Evolutionary conservation across 345 rosid genomes (phyloP).

Genomic region (Eucalyptus paniculata): DNA sequence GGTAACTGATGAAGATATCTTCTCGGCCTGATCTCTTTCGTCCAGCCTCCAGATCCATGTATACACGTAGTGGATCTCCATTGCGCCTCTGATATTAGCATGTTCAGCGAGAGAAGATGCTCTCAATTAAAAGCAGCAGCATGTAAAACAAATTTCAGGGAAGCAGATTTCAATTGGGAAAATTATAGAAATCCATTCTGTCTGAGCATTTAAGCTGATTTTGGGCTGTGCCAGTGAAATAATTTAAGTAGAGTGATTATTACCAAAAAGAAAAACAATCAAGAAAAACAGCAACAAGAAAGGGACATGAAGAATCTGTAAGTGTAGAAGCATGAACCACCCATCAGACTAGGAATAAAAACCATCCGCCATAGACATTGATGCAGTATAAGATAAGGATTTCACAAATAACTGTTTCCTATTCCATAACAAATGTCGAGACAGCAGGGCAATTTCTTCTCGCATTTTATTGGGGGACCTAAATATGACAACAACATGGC

Average conservation of each 20-base stretch:
- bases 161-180: neutral
- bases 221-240: too few relatives aligned
- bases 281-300: neutral
- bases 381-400: neutral
- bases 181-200: too few relatives aligned
- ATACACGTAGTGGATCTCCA: constrained; percentile 86
- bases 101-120: neutral
- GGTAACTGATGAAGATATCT: constrained; percentile 88
- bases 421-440: neutral
- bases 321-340: neutral
- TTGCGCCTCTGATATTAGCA: constrained; percentile 38
- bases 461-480: neutral
- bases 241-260: neutral
- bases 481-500: neutral
- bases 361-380: neutral
- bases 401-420: neutral
- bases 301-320: neutral
- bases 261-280: neutral
- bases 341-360: neutral
- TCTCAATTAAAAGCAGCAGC: neutral
- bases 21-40: constrained; percentile 73
- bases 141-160: neutral
- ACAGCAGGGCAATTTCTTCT: neutral
- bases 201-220: too few relatives aligned
- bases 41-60: constrained; percentile 93